These are phyloP conservation scores for Dipodascus albidus DNA, from an alignment of 805 yeast genomes.

Conservation along the genomic window DNA sequence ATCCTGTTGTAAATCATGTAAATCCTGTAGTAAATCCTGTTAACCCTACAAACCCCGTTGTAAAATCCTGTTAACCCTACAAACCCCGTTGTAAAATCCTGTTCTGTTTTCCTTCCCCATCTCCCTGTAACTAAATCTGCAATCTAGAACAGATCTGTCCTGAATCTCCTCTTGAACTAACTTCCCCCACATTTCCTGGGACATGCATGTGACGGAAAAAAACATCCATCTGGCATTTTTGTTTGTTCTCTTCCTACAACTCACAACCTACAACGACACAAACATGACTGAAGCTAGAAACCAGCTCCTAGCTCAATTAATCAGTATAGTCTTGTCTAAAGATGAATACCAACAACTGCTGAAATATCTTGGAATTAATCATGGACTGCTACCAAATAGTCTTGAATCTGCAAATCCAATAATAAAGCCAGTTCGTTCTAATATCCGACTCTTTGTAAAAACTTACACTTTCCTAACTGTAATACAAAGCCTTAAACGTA, in stretches of 20 bases:
- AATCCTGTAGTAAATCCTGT: too few species aligned
- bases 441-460: background rate
- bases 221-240: background rate
- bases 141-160: background rate
- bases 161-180: background rate
- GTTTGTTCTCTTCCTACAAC: background rate
- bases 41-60: too few species aligned
- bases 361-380: background rate
- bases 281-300: background rate
- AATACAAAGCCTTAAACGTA: background rate
- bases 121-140: too few species aligned
- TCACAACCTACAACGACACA: too few species aligned
- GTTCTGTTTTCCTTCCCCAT: too few species aligned
- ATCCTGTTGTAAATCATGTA: too few species aligned
- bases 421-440: background rate
- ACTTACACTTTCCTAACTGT: background rate
- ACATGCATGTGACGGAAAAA: background rate
- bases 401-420: background rate
- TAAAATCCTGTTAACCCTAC: too few species aligned
- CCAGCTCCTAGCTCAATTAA: background rate
- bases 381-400: background rate
- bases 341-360: background rate
- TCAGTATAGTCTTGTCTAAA: background rate
- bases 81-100: too few species aligned
- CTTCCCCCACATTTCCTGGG: background rate